Evolutionary conservation across 2,329 filamentous ascomycete genomes (phyloP).

Genomic region (Talaromyces sp.): DNA sequence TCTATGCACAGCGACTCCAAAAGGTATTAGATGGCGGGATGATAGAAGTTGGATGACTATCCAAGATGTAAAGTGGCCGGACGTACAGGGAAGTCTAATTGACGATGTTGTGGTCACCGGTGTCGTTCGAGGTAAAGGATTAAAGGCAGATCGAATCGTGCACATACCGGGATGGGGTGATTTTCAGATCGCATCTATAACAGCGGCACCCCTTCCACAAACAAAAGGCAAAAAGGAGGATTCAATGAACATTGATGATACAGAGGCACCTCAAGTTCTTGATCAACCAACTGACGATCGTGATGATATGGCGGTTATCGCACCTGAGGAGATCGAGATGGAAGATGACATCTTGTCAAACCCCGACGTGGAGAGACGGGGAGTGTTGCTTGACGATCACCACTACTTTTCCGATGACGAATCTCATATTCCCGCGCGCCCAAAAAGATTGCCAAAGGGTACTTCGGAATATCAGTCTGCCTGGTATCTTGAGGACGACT

Average conservation of each 20-base stretch:
- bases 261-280: constrained; percentile 49
- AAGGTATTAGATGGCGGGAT: constrained; percentile 92
- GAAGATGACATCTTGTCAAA: constrained; percentile 57
- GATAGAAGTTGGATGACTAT: constrained; percentile 93
- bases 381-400: constrained; percentile 90
- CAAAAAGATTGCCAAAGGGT: constrained; percentile 78
- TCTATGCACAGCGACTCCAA: constrained; percentile 85
- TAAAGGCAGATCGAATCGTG: constrained; percentile 86
- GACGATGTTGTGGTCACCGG: constrained; percentile 74
- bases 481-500: constrained; percentile 83
- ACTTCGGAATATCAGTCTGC: constrained; percentile 93
- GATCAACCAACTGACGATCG: constrained; percentile 73
- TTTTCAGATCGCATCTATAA: constrained; percentile 88
- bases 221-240: constrained; percentile 54
- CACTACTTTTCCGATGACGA: constrained; percentile 97
- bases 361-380: constrained; percentile 64
- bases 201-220: constrained; percentile 64
- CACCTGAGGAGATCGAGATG: constrained; percentile 83
- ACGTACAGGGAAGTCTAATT: constrained; percentile 43
- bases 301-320: constrained; percentile 77
- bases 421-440: constrained; percentile 54
- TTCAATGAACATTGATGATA: constrained; percentile 67
- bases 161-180: constrained; percentile 93
- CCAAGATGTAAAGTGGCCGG: constrained; percentile 72
- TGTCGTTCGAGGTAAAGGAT: constrained; percentile 74